Evolutionary conservation across 805 yeast species (phyloP), one percentile per base, ranked within the genome.

Genomic region (Ogataea henricii): DNA sequence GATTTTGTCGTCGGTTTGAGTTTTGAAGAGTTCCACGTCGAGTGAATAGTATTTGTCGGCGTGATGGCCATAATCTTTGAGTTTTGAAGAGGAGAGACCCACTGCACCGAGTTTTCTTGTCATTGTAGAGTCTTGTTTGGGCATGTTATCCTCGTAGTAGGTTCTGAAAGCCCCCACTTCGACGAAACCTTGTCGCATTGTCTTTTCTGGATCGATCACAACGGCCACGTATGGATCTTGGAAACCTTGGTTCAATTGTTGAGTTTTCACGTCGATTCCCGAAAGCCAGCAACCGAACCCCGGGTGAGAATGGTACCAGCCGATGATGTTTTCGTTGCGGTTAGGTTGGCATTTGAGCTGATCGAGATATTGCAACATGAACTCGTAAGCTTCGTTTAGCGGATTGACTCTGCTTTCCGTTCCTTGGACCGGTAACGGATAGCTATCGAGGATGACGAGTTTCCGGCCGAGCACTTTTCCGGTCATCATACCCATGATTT

Each of bases 221-320:
- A 90, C 72, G 0, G 97, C 97, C 48, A 90, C 71, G 61, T 87
- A 90, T 1, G 97, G 97, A 58, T 90, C 97, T 64, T 90, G 97
- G 62, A 83, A 89, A 48, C 79, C 81, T 67, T 90, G 97, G 59
- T 91, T 89, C 62, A 89, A 75, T 18, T 73, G 67, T 63, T 92
- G 98, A 0, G 98, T 92, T 38, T 87, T 83, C 27, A 94, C 96
- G 67, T 92, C 98, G 33, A 92, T 89, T 3, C 94, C 95, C 46
- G 94, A 84, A 37, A 92, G 68, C 97, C 97, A 92, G 65, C 97
- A 91, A 14, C 97, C 97, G 65, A 90, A 92, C 0, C 97, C 96
- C 0, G 99, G 99, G 66, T 92, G 99, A 4, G 92, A 89, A 66
- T 76, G 98, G 67, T 94, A 92, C 99, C 99, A 92, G 8, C 99